Evolutionary conservation across 225 moss, liverwort and hornwort genomes (phyloP), one percentile per base, ranked within the genome.

Genomic region (Pseudisothecium myosuroides): DNA sequence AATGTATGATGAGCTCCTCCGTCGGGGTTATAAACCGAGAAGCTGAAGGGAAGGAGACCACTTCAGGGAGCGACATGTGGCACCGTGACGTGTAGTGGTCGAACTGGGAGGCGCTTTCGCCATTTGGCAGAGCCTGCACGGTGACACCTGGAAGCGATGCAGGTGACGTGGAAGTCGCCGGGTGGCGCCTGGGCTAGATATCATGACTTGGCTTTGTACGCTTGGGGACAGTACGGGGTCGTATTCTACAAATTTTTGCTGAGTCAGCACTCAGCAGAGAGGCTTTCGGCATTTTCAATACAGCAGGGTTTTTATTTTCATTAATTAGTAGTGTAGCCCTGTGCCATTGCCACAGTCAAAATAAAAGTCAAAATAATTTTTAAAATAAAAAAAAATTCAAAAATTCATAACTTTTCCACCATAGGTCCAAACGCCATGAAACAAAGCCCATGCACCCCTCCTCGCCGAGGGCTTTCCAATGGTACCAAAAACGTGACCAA

Each of bases 1-100:
- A 43, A 55, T 39, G 1, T 0, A 1, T 1, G 0, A 1, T 1
- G 13, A 6, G 7, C 4, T 10, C 5, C 52, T 28, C 47, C 5
- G 4, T 14, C 21, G 77, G 0, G 69, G 5, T 88, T 92, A 85
- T 92, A 82, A 45, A 5, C 76, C 22, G 45, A 20, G 80, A 14
- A 7, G 68, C 21, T 8, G 39, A 3, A 36, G 61, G 12, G 29
- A 26, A 58, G 47, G 37, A 84, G 66, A 76, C 31, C 17, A 34
- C 76, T 31, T 7, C 16, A 34, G 88, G 39, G 26, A 71, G 16
- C 41, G 75, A 55, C 90, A 90, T 5, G 90, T 90, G 90, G 90
- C 76, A 28, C 13, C 18, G 4, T 59, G 39, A 84, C 73, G 75
- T 81, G 84, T 60, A 31, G 0, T 3, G 34, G 17, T 20, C 7